Percentiles rank a stretch among this genome's conserved stretches.
phyloP scores from a whole-genome alignment of 2,329 filamentous ascomycete genomes.

The Aulographum hederae region DNA sequence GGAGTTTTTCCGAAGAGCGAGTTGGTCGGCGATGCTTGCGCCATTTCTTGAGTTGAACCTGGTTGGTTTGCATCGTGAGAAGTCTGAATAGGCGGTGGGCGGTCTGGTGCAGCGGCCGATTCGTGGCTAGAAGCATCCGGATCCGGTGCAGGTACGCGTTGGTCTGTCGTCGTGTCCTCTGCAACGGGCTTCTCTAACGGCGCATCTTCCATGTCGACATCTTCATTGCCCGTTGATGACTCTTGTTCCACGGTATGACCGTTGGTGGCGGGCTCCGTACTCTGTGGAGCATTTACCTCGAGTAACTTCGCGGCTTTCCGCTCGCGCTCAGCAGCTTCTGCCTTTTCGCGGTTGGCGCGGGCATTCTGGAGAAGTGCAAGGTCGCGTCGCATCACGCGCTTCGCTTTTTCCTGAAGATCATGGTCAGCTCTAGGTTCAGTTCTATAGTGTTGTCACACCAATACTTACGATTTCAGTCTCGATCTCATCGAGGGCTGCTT shows the following conservation, averaged over 20 bases:
- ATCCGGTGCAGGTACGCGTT: too few species aligned
- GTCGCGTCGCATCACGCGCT: neutral
- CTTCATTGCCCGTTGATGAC: too few species aligned
- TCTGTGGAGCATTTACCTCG: too few species aligned
- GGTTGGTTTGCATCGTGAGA: slow-evolving; percentile 3
- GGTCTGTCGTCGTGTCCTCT: too few species aligned
- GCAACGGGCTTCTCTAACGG: too few species aligned
- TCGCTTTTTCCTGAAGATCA: neutral
- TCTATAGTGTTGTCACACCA: neutral
- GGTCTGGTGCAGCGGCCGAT: too few species aligned
- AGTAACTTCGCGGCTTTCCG: too few species aligned
- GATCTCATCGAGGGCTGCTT: slow-evolving; percentile 32
- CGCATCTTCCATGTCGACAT: too few species aligned
- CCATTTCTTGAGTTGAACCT: slow-evolving; percentile 1
- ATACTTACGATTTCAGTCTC: slow-evolving; percentile 24
- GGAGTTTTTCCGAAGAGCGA: slow-evolving; percentile 15
- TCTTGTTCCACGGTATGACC: too few species aligned
- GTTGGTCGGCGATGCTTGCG: slow-evolving; percentile 8
- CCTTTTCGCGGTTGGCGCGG: neutral
- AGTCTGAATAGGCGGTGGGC: too few species aligned
- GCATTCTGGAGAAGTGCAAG: neutral
- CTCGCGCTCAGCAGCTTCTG: neutral
- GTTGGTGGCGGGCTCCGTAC: too few species aligned
- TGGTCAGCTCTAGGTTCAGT: neutral
- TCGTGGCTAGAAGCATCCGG: too few species aligned